Percentiles rank a stretch among this genome's conserved stretches.
These are phyloP conservation scores for Saccharum spontaneum DNA, from an alignment of 176 grass and related monocot genomes.

Conservation along the genomic window DNA sequence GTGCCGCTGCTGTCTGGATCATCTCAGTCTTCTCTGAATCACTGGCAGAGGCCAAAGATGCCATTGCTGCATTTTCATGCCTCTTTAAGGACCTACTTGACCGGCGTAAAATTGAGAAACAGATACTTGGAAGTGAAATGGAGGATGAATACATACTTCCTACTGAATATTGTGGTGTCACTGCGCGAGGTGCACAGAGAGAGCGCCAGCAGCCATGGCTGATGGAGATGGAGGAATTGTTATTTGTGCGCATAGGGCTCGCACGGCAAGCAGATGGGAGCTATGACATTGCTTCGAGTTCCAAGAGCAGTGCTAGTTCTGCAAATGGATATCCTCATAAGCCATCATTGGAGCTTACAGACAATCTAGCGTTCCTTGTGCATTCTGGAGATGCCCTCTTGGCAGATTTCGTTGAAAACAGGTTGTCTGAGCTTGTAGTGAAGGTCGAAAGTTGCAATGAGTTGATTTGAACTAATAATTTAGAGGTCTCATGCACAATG, in stretches of 20 bases:
- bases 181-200: background rate
- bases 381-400: background rate
- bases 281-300: background rate
- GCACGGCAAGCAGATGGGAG: background rate
- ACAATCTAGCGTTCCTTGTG: background rate
- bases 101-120: background rate
- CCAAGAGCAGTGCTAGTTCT: background rate
- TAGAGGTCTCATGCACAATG: background rate
- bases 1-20: background rate
- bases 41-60: background rate
- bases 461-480: background rate
- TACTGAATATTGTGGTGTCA: background rate
- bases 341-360: background rate
- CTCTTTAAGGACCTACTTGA: background rate
- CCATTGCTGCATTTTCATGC: background rate
- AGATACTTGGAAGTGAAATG: background rate
- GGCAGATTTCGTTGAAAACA: background rate
- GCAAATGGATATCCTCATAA: too few species aligned
- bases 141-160: background rate
- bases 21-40: background rate
- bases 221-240: constrained; percentile 15
- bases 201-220: background rate
- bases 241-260: background rate
- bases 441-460: background rate
- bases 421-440: background rate